Evolutionary conservation across 2,329 filamentous ascomycete species (phyloP).

Genomic region (Penicillium hordei): DNA sequence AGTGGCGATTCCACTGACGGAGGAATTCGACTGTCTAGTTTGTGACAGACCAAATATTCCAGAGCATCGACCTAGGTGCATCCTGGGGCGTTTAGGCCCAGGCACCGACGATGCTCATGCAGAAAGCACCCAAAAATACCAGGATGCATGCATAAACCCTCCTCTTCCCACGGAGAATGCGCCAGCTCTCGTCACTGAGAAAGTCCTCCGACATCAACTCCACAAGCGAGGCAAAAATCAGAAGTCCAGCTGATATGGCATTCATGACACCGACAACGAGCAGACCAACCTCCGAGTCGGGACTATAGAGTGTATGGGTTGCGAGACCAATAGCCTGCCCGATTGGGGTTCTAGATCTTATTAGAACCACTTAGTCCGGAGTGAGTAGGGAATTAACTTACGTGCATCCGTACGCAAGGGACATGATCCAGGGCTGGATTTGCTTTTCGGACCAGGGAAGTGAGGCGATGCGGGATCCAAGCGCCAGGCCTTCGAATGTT

Average conservation of each 20-base stretch:
- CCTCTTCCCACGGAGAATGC: slow-evolving; percentile 60
- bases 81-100: slow-evolving; percentile 57
- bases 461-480: slow-evolving; percentile 36
- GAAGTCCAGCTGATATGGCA: slow-evolving; percentile 71
- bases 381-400: slow-evolving; percentile 20
- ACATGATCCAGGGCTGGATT: slow-evolving; percentile 65
- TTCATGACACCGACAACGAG: slow-evolving; percentile 81
- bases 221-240: slow-evolving; percentile 75
- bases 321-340: slow-evolving; percentile 77
- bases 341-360: slow-evolving; percentile 63
- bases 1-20: not conserved
- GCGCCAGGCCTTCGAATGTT: slow-evolving; percentile 38
- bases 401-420: slow-evolving; percentile 67
- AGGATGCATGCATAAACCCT: slow-evolving; percentile 63
- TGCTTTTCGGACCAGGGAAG: slow-evolving; percentile 32
- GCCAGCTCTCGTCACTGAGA: slow-evolving; percentile 71
- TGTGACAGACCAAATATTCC: not conserved
- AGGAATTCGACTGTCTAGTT: not conserved
- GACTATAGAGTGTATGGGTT: slow-evolving; percentile 72
- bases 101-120: slow-evolving; percentile 72
- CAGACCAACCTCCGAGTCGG: slow-evolving; percentile 68
- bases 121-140: slow-evolving; percentile 62
- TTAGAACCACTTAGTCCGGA: not conserved
- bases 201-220: slow-evolving; percentile 80
- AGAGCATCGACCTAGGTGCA: not conserved